These are phyloP conservation scores for Kitagawia praeruptora DNA, from an alignment of 129 eudicot genomes.

Conservation along the genomic window DNA sequence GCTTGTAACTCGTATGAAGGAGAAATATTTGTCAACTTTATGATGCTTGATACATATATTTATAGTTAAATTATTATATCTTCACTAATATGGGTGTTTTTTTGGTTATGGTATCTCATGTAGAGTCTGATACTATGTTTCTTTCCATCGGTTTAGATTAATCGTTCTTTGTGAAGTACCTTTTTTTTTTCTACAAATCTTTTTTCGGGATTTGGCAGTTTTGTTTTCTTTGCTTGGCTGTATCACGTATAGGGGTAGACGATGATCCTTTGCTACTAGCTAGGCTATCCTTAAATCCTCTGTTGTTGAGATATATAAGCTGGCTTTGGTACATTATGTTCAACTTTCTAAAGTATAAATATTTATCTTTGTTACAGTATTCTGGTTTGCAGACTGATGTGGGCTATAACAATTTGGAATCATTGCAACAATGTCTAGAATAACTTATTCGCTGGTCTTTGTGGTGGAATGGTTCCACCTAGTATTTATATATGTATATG, in stretches of 20 bases:
- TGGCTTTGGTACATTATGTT: background rate
- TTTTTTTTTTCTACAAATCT: no score
- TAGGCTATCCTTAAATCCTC: background rate
- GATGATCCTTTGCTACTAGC: no score
- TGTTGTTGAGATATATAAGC: no score
- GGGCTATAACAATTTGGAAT: no score
- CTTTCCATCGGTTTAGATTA: background rate
- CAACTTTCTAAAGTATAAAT: no score
- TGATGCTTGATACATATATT: background rate
- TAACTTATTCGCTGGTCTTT: no score
- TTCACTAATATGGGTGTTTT: background rate
- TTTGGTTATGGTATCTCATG: background rate
- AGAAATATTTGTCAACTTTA: conserved; percentile 23
- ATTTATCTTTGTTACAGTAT: no score
- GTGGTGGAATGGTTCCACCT: no score
- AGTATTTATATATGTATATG: no score
- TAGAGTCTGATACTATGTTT: background rate
- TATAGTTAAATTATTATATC: background rate
- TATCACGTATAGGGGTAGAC: background rate
- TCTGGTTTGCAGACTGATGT: no score
- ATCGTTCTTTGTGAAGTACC: background rate
- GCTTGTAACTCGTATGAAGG: conserved; percentile 69
- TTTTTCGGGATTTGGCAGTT: no score
- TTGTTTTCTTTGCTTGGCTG: background rate
- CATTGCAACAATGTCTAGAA: no score